A percentile compares a stretch with the other conserved stretches of the same genome.
phyloP scores from a whole-genome alignment of 2,329 filamentous ascomycete genomes.

The Fusarium sp. region DNA sequence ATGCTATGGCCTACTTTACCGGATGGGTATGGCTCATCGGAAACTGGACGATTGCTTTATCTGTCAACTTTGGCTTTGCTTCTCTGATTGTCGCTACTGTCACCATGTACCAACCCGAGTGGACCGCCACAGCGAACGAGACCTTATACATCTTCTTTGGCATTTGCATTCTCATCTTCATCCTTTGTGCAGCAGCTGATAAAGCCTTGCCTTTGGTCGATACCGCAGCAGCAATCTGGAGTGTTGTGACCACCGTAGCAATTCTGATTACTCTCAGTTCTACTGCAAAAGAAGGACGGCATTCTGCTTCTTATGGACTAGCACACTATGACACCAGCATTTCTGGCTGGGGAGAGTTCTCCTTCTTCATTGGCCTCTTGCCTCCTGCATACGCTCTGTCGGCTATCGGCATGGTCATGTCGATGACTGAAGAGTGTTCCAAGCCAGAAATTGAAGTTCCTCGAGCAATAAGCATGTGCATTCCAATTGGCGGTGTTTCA shows the following conservation, averaged over 20 bases:
- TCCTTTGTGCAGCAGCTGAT: neutral
- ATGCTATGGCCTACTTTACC: neutral
- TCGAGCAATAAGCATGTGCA: neutral
- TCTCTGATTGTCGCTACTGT: neutral
- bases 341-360: neutral
- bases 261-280: neutral
- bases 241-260: neutral
- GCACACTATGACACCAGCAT: neutral
- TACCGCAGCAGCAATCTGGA: constrained; percentile 7
- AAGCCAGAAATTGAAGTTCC: constrained; percentile 2
- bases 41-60: neutral
- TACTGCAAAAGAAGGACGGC: neutral
- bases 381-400: neutral
- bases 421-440: constrained; percentile 6
- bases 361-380: neutral
- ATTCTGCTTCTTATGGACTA: neutral
- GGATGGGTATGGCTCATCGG: constrained; percentile 7
- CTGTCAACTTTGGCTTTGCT: constrained; percentile 9
- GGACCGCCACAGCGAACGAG: constrained; percentile 3
- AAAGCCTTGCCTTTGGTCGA: neutral
- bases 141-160: constrained; percentile 2
- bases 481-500: neutral
- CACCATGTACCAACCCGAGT: neutral
- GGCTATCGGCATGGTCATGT: neutral
- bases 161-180: neutral